Evolutionary conservation across 352 stramenopile genomes (phyloP).

Genomic region (Globisporangium ultimum): DNA sequence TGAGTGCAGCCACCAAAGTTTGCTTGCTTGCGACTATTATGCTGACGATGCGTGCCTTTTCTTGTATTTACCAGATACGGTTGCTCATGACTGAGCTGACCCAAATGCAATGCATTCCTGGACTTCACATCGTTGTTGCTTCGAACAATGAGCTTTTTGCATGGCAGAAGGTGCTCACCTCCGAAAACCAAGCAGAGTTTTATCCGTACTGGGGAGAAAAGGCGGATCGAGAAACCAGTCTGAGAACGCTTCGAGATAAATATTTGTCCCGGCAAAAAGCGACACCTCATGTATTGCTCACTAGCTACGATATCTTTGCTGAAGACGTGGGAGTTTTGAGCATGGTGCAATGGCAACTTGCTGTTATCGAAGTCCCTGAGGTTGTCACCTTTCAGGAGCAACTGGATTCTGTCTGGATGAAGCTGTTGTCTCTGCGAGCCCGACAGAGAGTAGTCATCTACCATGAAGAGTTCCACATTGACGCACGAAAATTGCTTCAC

Average conservation of each 20-base stretch:
- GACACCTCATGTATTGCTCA: constrained; percentile 46
- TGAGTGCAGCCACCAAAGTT: not conserved
- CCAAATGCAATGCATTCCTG: constrained; percentile 21
- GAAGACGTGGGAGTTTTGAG: constrained; percentile 40
- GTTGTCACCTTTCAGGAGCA: constrained; percentile 15
- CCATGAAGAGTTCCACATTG: constrained; percentile 28
- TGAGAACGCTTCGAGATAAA: constrained; percentile 34
- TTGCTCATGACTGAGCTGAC: constrained; percentile 27
- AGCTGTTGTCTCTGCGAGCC: constrained; percentile 52
- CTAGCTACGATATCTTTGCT: constrained; percentile 53
- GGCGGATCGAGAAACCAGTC: constrained; percentile 32
- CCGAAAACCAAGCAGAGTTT: constrained; percentile 22
- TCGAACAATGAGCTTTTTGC: constrained; percentile 26
- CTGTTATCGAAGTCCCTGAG: constrained; percentile 40
- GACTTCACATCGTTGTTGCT: constrained; percentile 45
- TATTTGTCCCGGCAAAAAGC: constrained; percentile 25
- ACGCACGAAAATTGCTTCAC: constrained; percentile 54
- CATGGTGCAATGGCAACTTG: constrained; percentile 42
- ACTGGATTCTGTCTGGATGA: constrained; percentile 37
- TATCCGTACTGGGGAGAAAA: constrained; percentile 57
- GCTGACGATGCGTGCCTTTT: constrained; percentile 6
- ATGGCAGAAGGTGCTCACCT: constrained; percentile 37
- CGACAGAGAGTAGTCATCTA: constrained; percentile 63
- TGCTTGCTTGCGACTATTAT: not conserved
- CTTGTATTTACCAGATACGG: constrained; percentile 18